phyloP scores from a whole-genome alignment of 2,329 filamentous ascomycete genomes.

The Fusarium sp. region DNA sequence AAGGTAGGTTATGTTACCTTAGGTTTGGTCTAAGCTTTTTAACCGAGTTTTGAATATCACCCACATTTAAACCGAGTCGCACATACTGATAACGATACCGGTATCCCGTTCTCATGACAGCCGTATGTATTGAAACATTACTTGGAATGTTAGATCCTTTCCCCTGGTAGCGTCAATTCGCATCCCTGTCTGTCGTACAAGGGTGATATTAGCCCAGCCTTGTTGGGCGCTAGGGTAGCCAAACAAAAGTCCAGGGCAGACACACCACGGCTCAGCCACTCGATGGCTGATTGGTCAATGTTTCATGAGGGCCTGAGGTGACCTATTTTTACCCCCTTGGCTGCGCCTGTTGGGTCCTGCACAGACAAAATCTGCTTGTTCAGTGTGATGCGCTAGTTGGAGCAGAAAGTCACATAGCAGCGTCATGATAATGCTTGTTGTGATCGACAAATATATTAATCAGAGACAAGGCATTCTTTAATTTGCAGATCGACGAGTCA shows the following conservation, averaged over 20 bases:
- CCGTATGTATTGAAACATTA: conserved; percentile 6
- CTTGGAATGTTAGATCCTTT: conserved; percentile 8
- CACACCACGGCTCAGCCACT: conserved; percentile 24
- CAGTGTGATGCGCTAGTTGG: background rate
- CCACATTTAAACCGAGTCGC: background rate
- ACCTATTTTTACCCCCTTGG: conserved; percentile 31
- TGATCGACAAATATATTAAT: conserved; percentile 25
- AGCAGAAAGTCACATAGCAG: background rate
- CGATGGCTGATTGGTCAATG: conserved; percentile 17
- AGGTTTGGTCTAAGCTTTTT: background rate
- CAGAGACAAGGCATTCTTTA: conserved; percentile 20
- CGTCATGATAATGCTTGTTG: conserved; percentile 14
- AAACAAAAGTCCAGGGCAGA: conserved; percentile 3
- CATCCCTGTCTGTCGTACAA: conserved; percentile 14
- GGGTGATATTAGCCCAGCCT: conserved; percentile 27
- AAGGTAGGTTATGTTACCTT: background rate
- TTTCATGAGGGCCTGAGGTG: conserved; percentile 23
- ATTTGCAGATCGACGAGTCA: background rate
- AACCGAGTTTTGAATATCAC: background rate
- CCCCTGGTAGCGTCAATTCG: conserved; percentile 24
- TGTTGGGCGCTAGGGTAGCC: conserved; percentile 25
- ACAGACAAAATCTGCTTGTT: background rate
- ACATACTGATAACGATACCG: background rate
- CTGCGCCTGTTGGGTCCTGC: conserved; percentile 20
- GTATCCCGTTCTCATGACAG: background rate